Conservation (phyloP, 129 eudicot species). For the Gnaphalium uliginosum region DNA sequence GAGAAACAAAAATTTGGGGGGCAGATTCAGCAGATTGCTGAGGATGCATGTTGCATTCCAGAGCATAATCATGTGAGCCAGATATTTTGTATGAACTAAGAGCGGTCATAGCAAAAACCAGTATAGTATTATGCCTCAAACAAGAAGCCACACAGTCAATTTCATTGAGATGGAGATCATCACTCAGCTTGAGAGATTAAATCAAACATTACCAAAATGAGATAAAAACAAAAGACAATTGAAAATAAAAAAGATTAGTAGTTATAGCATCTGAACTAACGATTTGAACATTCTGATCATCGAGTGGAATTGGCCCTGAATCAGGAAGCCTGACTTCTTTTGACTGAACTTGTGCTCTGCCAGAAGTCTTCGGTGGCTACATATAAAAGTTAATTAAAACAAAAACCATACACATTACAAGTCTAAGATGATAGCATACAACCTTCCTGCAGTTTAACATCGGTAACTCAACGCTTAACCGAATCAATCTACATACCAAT, state of each 20-base stretch:
- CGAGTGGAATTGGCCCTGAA: slow-evolving; percentile 72
- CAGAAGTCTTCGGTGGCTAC: slow-evolving; percentile 85
- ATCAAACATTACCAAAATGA: slow-evolving; percentile 12
- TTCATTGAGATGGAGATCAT: slow-evolving; percentile 91
- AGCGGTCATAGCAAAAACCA: slow-evolving; percentile 50
- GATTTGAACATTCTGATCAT: slow-evolving; percentile 94
- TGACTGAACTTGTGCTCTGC: slow-evolving; percentile 80
- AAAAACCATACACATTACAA: background rate
- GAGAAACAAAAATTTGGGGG: too few relatives aligned
- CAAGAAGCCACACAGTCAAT: slow-evolving; percentile 77
- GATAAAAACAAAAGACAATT: background rate
- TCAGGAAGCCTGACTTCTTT: slow-evolving; percentile 91
- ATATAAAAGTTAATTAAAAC: slow-evolving; percentile 15
- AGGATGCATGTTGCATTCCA: too few relatives aligned
- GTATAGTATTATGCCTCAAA: too few relatives aligned
- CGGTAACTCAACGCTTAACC: too few relatives aligned
- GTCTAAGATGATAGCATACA: slow-evolving; percentile 7
- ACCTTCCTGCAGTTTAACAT: too few relatives aligned
- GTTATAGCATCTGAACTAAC: slow-evolving; percentile 44
- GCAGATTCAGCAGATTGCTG: too few relatives aligned
- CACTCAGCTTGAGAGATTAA: slow-evolving; percentile 87
- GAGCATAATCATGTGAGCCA: too few relatives aligned
- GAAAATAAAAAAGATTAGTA: background rate
- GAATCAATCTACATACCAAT: slow-evolving; percentile 1
- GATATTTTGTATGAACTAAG: slow-evolving; percentile 59